These are phyloP conservation scores for Teunomyces stri DNA, from an alignment of 805 yeast species.

Conservation along the genomic window DNA sequence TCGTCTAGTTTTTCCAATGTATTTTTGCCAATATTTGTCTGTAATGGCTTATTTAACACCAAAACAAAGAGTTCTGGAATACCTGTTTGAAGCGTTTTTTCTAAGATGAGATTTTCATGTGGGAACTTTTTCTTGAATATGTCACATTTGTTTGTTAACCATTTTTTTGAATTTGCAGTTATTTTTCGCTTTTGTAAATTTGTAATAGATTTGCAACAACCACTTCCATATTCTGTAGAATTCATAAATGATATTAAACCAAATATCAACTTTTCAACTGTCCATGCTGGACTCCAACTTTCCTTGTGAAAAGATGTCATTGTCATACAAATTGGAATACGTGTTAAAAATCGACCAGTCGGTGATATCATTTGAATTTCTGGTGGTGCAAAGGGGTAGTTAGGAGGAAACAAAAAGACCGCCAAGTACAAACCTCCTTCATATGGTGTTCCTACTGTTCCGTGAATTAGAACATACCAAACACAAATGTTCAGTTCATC, in stretches of 20 bases:
- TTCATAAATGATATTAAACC: conserved; percentile 17
- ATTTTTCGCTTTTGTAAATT: not conserved
- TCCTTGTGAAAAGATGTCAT: conserved; percentile 14
- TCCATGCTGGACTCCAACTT: conserved; percentile 17
- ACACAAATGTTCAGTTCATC: conserved; percentile 13
- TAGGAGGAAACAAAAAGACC: conserved; percentile 12
- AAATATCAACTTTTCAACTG: conserved; percentile 12
- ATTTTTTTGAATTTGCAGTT: conserved; percentile 11
- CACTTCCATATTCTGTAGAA: conserved; percentile 11
- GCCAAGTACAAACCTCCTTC: conserved; percentile 16
- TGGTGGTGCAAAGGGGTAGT: conserved; percentile 16
- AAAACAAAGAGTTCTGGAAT: not conserved
- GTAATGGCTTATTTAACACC: not conserved
- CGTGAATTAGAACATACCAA: conserved; percentile 16
- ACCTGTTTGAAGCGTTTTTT: not conserved
- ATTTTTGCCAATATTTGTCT: not conserved
- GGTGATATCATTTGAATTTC: conserved; percentile 19
- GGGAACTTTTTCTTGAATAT: conserved; percentile 13
- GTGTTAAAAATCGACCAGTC: conserved; percentile 11
- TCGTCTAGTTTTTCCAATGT: not conserved
- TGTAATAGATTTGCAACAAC: conserved; percentile 5
- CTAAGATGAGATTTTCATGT: conserved; percentile 11
- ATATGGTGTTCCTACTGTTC: conserved; percentile 11
- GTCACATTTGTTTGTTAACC: conserved; percentile 12
- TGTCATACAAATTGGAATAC: conserved; percentile 13